Evolutionary conservation across 257 asterid genomes (phyloP).

Genomic region (Catharanthus roseus): DNA sequence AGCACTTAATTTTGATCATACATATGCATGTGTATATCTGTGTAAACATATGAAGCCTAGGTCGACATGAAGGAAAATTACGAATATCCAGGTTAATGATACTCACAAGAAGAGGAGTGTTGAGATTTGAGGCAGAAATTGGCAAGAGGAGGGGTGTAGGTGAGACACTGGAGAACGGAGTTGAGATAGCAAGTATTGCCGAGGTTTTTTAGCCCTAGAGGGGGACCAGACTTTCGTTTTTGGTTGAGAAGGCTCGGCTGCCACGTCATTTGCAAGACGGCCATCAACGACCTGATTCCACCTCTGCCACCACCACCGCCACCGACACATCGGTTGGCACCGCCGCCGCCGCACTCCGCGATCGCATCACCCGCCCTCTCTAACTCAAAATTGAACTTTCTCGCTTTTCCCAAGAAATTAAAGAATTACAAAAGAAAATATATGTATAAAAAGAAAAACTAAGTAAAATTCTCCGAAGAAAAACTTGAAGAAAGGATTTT

Average conservation of each 20-base stretch:
- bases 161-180: conserved; percentile 98
- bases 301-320: conserved; percentile 31
- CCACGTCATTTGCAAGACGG: conserved; percentile 97
- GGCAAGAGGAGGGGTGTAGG: conserved; percentile 94
- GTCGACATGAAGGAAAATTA: background rate
- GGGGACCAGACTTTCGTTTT: conserved; percentile 83
- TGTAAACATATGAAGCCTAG: background rate
- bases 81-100: background rate
- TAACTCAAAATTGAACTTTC: conserved; percentile 1
- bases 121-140: conserved; percentile 76
- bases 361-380: conserved; percentile 24
- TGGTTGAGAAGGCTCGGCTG: conserved; percentile 67
- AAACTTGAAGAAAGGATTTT: background rate
- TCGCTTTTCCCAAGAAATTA: background rate
- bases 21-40: background rate
- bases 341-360: conserved; percentile 22
- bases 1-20: background rate
- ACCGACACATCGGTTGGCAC: conserved; percentile 20
- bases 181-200: conserved; percentile 96
- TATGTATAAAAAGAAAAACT: too few species aligned
- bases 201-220: conserved; percentile 88
- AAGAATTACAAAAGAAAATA: background rate
- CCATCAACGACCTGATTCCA: conserved; percentile 60
- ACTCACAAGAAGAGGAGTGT: conserved; percentile 77
- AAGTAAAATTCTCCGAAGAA: background rate